Evolutionary conservation across 805 yeast species (phyloP).

Genomic region (Lipomyces spencermartinsiae): DNA sequence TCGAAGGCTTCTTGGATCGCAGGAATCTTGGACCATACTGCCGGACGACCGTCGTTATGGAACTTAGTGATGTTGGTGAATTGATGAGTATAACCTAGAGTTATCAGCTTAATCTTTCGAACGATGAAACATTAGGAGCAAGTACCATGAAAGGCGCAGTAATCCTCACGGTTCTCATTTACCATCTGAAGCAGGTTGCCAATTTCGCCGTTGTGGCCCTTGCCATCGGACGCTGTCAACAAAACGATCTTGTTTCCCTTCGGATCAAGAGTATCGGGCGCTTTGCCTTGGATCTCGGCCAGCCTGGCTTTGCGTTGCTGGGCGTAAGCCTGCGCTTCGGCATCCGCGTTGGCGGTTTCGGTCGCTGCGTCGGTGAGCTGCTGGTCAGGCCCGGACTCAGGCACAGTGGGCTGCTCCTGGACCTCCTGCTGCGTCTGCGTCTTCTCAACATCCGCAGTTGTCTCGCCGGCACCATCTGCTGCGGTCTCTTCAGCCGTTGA

Average conservation of each 20-base stretch:
- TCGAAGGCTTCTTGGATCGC: conserved; percentile 46
- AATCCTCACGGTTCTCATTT: conserved; percentile 43
- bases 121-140: background rate
- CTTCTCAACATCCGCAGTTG: background rate
- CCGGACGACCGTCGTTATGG: conserved; percentile 24
- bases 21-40: conserved; percentile 47
- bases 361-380: background rate
- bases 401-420: background rate
- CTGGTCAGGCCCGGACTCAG: background rate
- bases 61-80: conserved; percentile 42
- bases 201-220: conserved; percentile 25
- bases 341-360: background rate
- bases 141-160: conserved; percentile 40
- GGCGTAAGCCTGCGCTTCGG: background rate
- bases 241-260: conserved; percentile 33
- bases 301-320: background rate
- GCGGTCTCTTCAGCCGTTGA: no score
- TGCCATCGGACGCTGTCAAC: conserved; percentile 37
- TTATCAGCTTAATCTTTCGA: background rate
- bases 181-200: conserved; percentile 19
- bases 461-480: no score
- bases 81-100: conserved; percentile 40
- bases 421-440: background rate
- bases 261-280: conserved; percentile 21
- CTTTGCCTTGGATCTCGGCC: background rate